Conservation (phyloP, 2,329 filamentous ascomycete species). For the Monosporascus sp. region DNA sequence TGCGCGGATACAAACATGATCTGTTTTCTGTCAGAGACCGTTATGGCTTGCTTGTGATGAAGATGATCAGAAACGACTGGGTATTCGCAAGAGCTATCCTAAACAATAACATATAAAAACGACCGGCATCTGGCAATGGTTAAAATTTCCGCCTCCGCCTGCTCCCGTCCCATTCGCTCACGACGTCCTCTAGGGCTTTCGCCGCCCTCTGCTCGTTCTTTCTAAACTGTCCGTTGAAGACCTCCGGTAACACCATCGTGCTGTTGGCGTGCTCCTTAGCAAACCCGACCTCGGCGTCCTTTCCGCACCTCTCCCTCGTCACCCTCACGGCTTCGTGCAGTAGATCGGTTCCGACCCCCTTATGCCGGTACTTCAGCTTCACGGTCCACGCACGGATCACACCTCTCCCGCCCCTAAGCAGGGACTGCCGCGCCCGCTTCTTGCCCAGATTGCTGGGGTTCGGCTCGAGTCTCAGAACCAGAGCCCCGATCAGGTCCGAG, state of each 20-base stretch:
- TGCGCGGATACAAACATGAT: not conserved
- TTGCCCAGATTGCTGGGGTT: conserved; percentile 12
- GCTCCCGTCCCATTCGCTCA: conserved; percentile 41
- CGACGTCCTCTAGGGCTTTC: conserved; percentile 43
- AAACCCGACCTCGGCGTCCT: conserved; percentile 64
- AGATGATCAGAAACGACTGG: not conserved
- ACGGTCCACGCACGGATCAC: conserved; percentile 82
- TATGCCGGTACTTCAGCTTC: conserved; percentile 58
- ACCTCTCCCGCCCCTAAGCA: conserved; percentile 54
- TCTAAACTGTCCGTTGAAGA: conserved; percentile 58
- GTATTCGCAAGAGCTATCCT: not conserved
- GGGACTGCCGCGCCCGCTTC: conserved; percentile 25
- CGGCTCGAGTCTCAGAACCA: conserved; percentile 62
- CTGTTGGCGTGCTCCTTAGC: conserved; percentile 74
- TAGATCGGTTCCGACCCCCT: conserved; percentile 67
- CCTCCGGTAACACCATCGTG: conserved; percentile 51
- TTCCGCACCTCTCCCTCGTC: conserved; percentile 63
- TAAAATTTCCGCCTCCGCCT: conserved; percentile 39
- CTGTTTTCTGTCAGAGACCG: not conserved
- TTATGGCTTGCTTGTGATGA: not conserved
- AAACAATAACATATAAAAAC: too few relatives aligned
- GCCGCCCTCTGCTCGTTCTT: conserved; percentile 53
- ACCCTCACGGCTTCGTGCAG: conserved; percentile 66
- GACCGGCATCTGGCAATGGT: too few relatives aligned
- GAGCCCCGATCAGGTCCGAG: conserved; percentile 61